These are phyloP conservation scores for Colletotrichum salicis DNA, from an alignment of 2,329 filamentous ascomycete genomes.

Conservation along the genomic window DNA sequence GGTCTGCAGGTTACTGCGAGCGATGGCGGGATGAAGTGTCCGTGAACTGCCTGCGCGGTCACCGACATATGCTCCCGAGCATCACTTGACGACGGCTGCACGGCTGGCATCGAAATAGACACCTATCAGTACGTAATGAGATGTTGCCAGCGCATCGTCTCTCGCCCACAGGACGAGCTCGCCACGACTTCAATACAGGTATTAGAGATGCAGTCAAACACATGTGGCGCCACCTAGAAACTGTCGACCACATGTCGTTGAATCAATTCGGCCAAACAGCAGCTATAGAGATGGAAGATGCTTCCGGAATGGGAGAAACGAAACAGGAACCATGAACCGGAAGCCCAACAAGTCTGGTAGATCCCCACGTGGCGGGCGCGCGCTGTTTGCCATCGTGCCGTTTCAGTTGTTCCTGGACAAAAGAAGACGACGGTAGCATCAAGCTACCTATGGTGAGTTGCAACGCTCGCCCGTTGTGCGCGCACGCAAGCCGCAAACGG, in stretches of 20 bases:
- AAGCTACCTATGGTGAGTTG: constrained; percentile 1
- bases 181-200: too few relatives aligned
- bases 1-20: constrained; percentile 20
- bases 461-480: constrained; percentile 24
- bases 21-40: constrained; percentile 18
- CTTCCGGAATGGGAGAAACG: not conserved
- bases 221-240: constrained; percentile 7
- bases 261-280: not conserved
- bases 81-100: constrained; percentile 15
- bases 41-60: not conserved
- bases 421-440: not conserved
- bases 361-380: constrained; percentile 3
- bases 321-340: constrained; percentile 2
- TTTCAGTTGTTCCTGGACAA: constrained; percentile 19
- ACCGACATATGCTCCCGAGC: not conserved
- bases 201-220: not conserved
- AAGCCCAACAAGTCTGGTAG: not conserved
- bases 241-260: not conserved
- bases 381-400: constrained; percentile 19
- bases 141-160: not conserved
- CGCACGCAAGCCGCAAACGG: not conserved
- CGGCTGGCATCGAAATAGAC: constrained; percentile 20
- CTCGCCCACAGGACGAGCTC: too few relatives aligned
- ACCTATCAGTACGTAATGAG: not conserved
- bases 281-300: not conserved